Conservation (phyloP, 176 grass and related monocot genomes). For the Leersia perrieri region DNA sequence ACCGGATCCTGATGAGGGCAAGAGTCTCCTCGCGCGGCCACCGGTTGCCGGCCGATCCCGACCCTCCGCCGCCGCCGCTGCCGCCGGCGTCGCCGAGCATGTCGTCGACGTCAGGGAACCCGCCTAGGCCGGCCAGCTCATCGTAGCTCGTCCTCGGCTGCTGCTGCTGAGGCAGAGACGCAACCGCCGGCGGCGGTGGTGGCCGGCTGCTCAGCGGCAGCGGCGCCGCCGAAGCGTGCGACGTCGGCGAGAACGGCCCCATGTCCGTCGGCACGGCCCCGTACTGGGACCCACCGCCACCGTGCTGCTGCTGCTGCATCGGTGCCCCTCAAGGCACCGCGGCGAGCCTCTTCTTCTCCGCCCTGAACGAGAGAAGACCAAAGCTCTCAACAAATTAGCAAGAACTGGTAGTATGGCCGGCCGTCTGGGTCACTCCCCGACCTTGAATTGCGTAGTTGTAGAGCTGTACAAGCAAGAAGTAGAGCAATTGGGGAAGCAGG, state of each 20-base stretch:
- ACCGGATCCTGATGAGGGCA: constrained; percentile 94
- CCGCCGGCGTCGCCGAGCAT: constrained; percentile 19
- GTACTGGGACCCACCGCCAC: constrained; percentile 41
- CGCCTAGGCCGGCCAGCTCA: constrained; percentile 16
- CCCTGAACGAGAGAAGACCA: not conserved
- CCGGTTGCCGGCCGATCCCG: constrained; percentile 56
- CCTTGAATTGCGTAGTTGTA: constrained; percentile 28
- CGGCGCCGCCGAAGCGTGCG: not conserved
- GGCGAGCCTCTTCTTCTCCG: not conserved
- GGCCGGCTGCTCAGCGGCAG: constrained; percentile 46
- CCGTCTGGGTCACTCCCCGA: not conserved
- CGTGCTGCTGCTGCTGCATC: constrained; percentile 55
- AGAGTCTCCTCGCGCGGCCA: constrained; percentile 95
- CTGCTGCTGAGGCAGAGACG: not conserved
- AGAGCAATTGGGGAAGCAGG: constrained; percentile 22
- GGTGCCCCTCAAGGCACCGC: not conserved
- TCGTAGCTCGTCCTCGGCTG: constrained; percentile 29
- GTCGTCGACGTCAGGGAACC: constrained; percentile 49
- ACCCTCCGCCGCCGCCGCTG: constrained; percentile 6
- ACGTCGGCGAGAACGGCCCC: constrained; percentile 36
- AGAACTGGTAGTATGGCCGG: not conserved
- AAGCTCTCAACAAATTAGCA: not conserved
- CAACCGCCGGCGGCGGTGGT: not conserved
- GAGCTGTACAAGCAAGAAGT: not conserved
- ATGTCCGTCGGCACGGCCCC: constrained; percentile 36